Evolutionary conservation across 192 early-diverging fungal genomes (phyloP), one percentile per base, ranked within the genome.

Genomic region (Backusella sp.): DNA sequence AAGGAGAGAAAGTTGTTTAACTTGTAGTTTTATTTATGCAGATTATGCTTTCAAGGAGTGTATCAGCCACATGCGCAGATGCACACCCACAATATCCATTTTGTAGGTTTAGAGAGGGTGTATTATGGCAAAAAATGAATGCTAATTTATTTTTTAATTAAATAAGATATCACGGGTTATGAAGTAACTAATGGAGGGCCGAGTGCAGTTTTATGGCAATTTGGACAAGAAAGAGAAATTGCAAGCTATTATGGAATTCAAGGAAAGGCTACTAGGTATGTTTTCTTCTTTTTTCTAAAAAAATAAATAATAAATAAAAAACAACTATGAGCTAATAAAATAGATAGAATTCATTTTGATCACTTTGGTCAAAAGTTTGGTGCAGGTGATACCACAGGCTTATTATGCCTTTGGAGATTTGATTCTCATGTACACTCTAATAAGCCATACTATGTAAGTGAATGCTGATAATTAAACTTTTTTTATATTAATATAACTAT

Each of bases 351-450:
- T 15, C 91, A 90, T 49, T 96, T 96, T 87, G 94, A 96, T 75
- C 86, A 88, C 1, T 93, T 89, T 77, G 94, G 94, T 3, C 88
- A 88, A 69, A 88, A 91, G 49, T 96, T 96, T 85, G 94, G 91
- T 26, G 91, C 89, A 1, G 83, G 81, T 4, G 93, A 94, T 80
- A 82, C 76, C 36, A 86, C 88, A 39, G 94, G 94, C 14, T 84
- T 87, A 26, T 59, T 96, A 26, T 84, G 86, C 62, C 82, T 96
- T 42, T 96, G 93, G 93, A 83, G 87, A 52, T 95, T 96, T 79
- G 93, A 94, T 76, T 84, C 91, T 17, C 88, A 85, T 59, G 76
- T 86, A 28, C 81, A 88, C 30, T 81, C 90, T 0, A 79, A 87
- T 36, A 88, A 83, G 49, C 94, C 94, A 15, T 83, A 80, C 35